Percentiles rank a stretch among this genome's conserved stretches.
Conservation (phyloP, 2,329 filamentous ascomycete genomes). For the Phialocephala subalpina region DNA sequence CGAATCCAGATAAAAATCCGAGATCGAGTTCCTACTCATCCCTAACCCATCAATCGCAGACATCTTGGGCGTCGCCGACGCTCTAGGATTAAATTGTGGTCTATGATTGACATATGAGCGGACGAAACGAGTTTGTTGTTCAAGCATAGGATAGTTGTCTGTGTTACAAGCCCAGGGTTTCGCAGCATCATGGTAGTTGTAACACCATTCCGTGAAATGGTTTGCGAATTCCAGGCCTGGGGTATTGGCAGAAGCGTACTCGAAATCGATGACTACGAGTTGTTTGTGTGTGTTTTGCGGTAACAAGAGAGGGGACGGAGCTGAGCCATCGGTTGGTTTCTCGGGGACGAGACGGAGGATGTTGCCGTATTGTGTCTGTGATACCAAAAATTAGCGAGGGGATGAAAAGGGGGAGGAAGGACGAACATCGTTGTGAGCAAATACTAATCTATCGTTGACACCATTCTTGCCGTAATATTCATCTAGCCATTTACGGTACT, state of each 20-base stretch:
- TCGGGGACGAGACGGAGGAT: slow-evolving; percentile 78
- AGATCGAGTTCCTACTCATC: slow-evolving; percentile 34
- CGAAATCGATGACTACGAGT: slow-evolving; percentile 96
- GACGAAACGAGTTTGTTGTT: slow-evolving; percentile 87
- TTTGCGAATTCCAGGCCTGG: slow-evolving; percentile 94
- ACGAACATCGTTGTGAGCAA: slow-evolving; percentile 96
- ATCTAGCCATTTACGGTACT: slow-evolving; percentile 79
- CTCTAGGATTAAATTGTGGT: slow-evolving; percentile 67
- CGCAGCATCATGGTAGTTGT: slow-evolving; percentile 87
- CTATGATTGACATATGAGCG: slow-evolving; percentile 86
- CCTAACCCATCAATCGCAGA: slow-evolving; percentile 39
- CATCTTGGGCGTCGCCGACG: slow-evolving; percentile 46
- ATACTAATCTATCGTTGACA: slow-evolving; percentile 80
- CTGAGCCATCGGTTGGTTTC: slow-evolving; percentile 50
- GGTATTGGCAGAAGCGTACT: slow-evolving; percentile 91
- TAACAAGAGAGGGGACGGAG: slow-evolving; percentile 80
- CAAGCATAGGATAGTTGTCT: slow-evolving; percentile 74
- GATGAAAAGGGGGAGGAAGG: background rate
- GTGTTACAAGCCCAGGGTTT: slow-evolving; percentile 73
- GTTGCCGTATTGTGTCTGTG: slow-evolving; percentile 95
- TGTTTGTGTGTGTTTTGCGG: slow-evolving; percentile 96
- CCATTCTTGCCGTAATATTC: slow-evolving; percentile 71
- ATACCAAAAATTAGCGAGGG: slow-evolving; percentile 10
- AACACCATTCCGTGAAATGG: slow-evolving; percentile 98
- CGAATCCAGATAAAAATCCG: slow-evolving; percentile 82